Percentiles rank a stretch among this genome's conserved stretches.
Conservation (phyloP, 208 protist species). For the Eutreptiella sp. region DNA sequence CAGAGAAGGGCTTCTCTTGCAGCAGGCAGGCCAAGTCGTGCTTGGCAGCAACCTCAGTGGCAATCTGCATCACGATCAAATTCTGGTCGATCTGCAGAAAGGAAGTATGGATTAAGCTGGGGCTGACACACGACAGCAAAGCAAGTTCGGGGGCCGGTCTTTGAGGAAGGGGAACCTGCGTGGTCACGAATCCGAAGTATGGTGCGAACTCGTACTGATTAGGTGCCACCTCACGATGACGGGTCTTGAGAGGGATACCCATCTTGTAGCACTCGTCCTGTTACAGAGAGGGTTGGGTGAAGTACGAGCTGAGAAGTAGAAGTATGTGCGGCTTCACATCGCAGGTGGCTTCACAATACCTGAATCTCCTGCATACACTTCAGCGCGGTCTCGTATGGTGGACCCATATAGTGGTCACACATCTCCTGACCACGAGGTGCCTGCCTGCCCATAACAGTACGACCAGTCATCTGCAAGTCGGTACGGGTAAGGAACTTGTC, state of each 20-base stretch:
- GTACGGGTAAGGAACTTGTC: conserved; percentile 39
- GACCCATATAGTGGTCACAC: conserved; percentile 68
- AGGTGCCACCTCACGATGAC: conserved; percentile 72
- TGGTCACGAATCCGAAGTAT: conserved; percentile 54
- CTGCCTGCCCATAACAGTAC: too few species aligned
- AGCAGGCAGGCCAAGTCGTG: conserved; percentile 53
- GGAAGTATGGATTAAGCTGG: too few species aligned
- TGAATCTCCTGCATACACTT: conserved; percentile 34
- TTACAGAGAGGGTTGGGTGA: too few species aligned
- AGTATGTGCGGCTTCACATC: too few species aligned
- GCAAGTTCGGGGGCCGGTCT: too few species aligned
- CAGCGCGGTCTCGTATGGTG: conserved; percentile 29
- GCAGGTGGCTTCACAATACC: conserved; percentile 50
- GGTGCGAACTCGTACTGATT: conserved; percentile 75
- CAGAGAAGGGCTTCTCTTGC: conserved; percentile 78
- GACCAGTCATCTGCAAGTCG: too few species aligned
- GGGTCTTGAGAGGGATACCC: conserved; percentile 61
- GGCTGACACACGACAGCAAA: too few species aligned
- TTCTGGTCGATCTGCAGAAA: too few species aligned
- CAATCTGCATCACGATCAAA: conserved; percentile 51
- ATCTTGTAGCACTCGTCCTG: too few species aligned
- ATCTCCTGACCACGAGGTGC: conserved; percentile 58
- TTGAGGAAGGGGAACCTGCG: too few species aligned
- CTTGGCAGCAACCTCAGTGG: conserved; percentile 38
- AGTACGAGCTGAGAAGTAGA: too few species aligned